phyloP scores from a whole-genome alignment of 352 stramenopile species.

The Pythium rishiriense region DNA sequence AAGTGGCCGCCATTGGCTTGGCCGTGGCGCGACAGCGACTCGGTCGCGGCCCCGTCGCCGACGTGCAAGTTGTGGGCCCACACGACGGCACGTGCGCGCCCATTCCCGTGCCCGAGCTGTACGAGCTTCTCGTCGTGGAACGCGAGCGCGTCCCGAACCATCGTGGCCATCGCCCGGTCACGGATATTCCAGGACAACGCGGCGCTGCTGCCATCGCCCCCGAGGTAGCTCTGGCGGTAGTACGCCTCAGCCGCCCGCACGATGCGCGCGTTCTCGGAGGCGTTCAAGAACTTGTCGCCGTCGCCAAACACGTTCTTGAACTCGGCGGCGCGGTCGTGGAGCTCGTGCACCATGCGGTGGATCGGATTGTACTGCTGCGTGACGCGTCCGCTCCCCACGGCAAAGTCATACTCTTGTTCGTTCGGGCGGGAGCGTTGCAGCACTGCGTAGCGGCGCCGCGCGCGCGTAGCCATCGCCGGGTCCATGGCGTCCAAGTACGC shows the following conservation, averaged over 20 bases:
- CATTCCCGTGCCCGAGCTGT: conserved; percentile 3
- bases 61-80: conserved; percentile 45
- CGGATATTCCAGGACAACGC: conserved; percentile 35
- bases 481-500: conserved; percentile 34
- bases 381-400: conserved; percentile 24
- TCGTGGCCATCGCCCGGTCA: conserved; percentile 35
- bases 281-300: conserved; percentile 37
- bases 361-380: conserved; percentile 28
- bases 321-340: conserved; percentile 26
- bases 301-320: conserved; percentile 38
- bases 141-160: conserved; percentile 32
- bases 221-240: conserved; percentile 36
- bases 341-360: conserved; percentile 30
- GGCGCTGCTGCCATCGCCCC: conserved; percentile 3
- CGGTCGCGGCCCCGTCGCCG: conserved; percentile 30
- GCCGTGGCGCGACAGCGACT: conserved; percentile 22
- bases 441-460: conserved; percentile 26
- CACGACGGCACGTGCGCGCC: conserved; percentile 27
- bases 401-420: conserved; percentile 30
- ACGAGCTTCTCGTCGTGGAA: conserved; percentile 38
- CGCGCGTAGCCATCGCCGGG: conserved; percentile 30
- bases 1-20: conserved; percentile 40
- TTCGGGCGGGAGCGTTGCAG: conserved; percentile 32
- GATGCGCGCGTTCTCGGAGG: conserved; percentile 38
- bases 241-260: conserved; percentile 37